Evolutionary conservation across 1,284 basidiomycete genomes (phyloP).

Genomic region (Quambalaria eucalypti): DNA sequence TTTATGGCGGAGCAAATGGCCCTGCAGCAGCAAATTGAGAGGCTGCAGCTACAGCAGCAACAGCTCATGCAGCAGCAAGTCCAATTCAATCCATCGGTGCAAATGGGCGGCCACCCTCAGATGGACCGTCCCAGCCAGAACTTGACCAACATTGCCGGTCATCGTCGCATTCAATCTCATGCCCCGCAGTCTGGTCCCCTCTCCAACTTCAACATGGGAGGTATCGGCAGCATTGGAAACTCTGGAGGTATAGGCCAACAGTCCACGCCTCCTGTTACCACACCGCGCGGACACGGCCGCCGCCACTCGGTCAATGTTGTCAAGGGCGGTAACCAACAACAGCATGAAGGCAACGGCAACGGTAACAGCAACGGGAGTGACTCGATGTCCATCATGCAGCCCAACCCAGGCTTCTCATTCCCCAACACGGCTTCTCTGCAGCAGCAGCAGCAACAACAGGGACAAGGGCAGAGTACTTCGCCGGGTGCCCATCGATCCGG

Average conservation of each 20-base stretch:
- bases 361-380: slow-evolving; percentile 3
- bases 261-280: no score
- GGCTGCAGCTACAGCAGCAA: slow-evolving; percentile 49
- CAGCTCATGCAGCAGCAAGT: slow-evolving; percentile 47
- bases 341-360: no score
- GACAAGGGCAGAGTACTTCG: not conserved
- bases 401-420: slow-evolving; percentile 32
- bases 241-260: not conserved
- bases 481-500: slow-evolving; percentile 13
- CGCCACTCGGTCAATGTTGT: slow-evolving; percentile 85
- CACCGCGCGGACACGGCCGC: slow-evolving; percentile 71
- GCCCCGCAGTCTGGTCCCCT: slow-evolving; percentile 58
- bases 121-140: not conserved
- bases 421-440: slow-evolving; percentile 11
- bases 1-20: slow-evolving; percentile 46
- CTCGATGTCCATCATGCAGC: slow-evolving; percentile 17
- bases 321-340: slow-evolving; percentile 30
- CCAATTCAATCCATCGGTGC: slow-evolving; percentile 26
- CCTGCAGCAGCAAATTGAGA: slow-evolving; percentile 50
- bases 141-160: slow-evolving; percentile 37
- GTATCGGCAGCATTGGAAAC: slow-evolving; percentile 2
- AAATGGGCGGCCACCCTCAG: slow-evolving; percentile 10
- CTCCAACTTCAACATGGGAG: slow-evolving; percentile 45
- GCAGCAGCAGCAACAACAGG: slow-evolving; percentile 3
- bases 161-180: slow-evolving; percentile 78